phyloP scores from a whole-genome alignment of 1,284 basidiomycete species.

The Pseudozyma tsukubaensis region DNA sequence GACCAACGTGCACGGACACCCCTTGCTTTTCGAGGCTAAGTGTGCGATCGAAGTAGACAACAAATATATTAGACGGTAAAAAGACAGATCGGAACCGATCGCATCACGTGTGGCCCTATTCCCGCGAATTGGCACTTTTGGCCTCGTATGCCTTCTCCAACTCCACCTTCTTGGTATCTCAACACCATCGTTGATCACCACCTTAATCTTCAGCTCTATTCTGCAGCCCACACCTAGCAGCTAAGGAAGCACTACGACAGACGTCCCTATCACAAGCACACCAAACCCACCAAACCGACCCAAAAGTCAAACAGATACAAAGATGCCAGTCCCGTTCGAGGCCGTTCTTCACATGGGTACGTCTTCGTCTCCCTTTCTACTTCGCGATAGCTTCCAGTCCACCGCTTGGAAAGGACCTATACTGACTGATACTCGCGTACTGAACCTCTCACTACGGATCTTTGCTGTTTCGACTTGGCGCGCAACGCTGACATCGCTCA shows the following conservation, averaged over 20 bases:
- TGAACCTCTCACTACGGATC: not conserved
- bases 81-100: constrained; percentile 27
- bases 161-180: not conserved
- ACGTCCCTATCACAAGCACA: not conserved
- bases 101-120: constrained; percentile 9
- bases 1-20: constrained; percentile 3
- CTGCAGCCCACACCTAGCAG: no score
- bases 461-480: no score
- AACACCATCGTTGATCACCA: no score
- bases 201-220: not conserved
- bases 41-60: constrained; percentile 1
- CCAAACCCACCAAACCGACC: not conserved
- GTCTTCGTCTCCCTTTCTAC: not conserved
- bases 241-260: no score
- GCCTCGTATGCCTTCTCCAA: not conserved
- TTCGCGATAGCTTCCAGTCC: no score
- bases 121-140: no score
- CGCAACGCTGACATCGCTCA: no score
- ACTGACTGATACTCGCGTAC: not conserved
- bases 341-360: constrained; percentile 66
- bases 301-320: constrained; percentile 6
- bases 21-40: not conserved
- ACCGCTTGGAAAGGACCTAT: not conserved
- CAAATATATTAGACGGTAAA: not conserved
- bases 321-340: constrained; percentile 68